Percentiles rank a stretch among this genome's conserved stretches.
Evolutionary conservation across 192 early-diverging fungal genomes (phyloP).

Genomic region (Umbelopsis vinacea): DNA sequence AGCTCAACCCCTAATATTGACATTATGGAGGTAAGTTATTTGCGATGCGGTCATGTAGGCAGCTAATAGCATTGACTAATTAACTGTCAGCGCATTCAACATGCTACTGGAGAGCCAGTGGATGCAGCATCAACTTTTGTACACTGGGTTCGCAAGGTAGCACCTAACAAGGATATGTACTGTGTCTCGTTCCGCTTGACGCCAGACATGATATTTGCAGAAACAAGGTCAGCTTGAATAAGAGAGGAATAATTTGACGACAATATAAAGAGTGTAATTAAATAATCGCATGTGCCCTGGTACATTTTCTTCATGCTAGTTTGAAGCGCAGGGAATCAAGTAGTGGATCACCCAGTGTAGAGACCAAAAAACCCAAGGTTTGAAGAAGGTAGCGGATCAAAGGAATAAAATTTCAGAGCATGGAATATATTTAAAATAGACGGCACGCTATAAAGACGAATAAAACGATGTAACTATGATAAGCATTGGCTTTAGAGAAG

Average conservation of each 20-base stretch:
- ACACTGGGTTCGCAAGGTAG: constrained; percentile 91
- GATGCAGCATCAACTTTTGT: constrained; percentile 44
- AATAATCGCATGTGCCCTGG: not conserved
- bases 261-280: not conserved
- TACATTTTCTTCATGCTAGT: not conserved
- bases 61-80: not conserved
- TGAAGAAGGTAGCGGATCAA: not conserved
- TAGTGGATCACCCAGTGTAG: not conserved
- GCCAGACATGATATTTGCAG: constrained; percentile 73
- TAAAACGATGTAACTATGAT: too few species aligned
- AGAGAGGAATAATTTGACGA: not conserved
- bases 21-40: constrained; percentile 57
- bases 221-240: constrained; percentile 39
- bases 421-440: not conserved
- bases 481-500: too few species aligned
- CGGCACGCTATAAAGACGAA: not conserved
- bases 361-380: not conserved
- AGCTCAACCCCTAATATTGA: constrained; percentile 69
- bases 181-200: constrained; percentile 89
- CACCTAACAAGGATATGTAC: constrained; percentile 99
- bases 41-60: constrained; percentile 23
- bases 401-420: not conserved
- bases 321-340: constrained; percentile 10
- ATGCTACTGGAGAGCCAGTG: constrained; percentile 54
- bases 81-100: constrained; percentile 51